A percentile compares a stretch with the other conserved stretches of the same genome.
phyloP scores from a whole-genome alignment of 225 moss, liverwort and hornwort genomes.

The Rhytidiadelphus loreus region DNA sequence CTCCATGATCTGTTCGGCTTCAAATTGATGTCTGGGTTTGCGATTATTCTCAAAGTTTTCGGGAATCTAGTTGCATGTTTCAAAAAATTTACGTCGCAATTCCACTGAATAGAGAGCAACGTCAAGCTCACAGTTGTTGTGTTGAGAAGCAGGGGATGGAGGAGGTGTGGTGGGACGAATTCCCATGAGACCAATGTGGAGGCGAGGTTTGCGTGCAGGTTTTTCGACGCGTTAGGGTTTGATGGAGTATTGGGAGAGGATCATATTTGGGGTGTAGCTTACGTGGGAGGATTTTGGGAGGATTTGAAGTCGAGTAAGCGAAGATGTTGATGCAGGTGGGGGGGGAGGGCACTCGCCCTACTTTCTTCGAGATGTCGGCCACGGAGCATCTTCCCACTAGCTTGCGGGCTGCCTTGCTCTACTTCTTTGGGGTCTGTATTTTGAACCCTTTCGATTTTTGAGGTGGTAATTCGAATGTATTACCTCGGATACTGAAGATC shows the following conservation, averaged over 20 bases:
- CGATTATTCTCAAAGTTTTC: not conserved
- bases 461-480: not conserved
- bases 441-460: not conserved
- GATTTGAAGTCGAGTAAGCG: not conserved
- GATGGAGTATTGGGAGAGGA: conserved; percentile 5
- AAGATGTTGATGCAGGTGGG: conserved; percentile 99
- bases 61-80: no score
- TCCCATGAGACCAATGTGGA: not conserved
- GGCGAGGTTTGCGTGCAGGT: not conserved
- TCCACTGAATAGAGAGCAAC: not conserved
- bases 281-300: not conserved
- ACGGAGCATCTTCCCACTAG: conserved; percentile 91
- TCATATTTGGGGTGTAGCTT: not conserved
- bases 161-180: not conserved
- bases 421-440: conserved; percentile 80
- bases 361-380: conserved; percentile 98
- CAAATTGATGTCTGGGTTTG: not conserved
- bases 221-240: not conserved
- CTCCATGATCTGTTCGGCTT: not conserved
- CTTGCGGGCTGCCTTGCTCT: conserved; percentile 87
- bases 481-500: not conserved
- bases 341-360: conserved; percentile 94
- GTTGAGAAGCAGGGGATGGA: not conserved
- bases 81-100: not conserved
- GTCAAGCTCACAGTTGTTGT: not conserved